Conservation (phyloP, 1,284 basidiomycete species). For the Peniophora sp. region DNA sequence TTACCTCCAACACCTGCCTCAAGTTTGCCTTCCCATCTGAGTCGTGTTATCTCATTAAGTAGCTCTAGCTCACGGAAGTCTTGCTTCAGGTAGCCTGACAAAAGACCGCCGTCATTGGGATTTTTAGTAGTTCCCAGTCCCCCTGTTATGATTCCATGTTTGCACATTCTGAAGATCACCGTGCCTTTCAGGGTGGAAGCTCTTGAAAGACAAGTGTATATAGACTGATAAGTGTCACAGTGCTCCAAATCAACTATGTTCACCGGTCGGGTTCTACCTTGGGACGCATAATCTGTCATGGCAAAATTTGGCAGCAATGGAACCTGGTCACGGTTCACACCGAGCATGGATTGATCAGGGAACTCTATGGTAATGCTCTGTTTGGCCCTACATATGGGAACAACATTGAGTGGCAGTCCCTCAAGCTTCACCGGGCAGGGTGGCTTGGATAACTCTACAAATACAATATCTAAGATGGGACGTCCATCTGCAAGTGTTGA, state of each 20-base stretch:
- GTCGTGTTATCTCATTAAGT: slow-evolving; percentile 23
- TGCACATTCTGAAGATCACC: slow-evolving; percentile 25
- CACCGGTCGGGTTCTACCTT: slow-evolving; percentile 25
- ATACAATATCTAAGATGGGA: slow-evolving; percentile 22
- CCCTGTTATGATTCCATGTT: slow-evolving; percentile 4
- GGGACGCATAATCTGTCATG: slow-evolving; percentile 33
- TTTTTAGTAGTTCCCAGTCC: too few species aligned
- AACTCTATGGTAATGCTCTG: slow-evolving; percentile 13
- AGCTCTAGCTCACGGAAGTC: slow-evolving; percentile 25
- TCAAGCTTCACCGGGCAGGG: slow-evolving; percentile 20
- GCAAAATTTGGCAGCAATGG: slow-evolving; percentile 29
- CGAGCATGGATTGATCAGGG: slow-evolving; percentile 17
- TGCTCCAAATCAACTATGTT: slow-evolving; percentile 26
- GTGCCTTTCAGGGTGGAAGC: slow-evolving; percentile 22
- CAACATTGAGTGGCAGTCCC: slow-evolving; percentile 28
- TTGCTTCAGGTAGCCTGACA: slow-evolving; percentile 13
- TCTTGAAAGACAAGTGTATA: slow-evolving; percentile 28
- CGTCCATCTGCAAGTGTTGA: slow-evolving; percentile 8
- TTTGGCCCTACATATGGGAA: slow-evolving; percentile 19
- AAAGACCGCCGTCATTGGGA: too few species aligned
- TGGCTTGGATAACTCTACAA: slow-evolving; percentile 25
- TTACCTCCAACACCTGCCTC: slow-evolving; percentile 12
- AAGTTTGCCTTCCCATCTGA: slow-evolving; percentile 16
- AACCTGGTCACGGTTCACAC: slow-evolving; percentile 23
- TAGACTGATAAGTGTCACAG: slow-evolving; percentile 20